Conservation (phyloP, 2,329 filamentous ascomycete species). For the Emergomyces orientalis region DNA sequence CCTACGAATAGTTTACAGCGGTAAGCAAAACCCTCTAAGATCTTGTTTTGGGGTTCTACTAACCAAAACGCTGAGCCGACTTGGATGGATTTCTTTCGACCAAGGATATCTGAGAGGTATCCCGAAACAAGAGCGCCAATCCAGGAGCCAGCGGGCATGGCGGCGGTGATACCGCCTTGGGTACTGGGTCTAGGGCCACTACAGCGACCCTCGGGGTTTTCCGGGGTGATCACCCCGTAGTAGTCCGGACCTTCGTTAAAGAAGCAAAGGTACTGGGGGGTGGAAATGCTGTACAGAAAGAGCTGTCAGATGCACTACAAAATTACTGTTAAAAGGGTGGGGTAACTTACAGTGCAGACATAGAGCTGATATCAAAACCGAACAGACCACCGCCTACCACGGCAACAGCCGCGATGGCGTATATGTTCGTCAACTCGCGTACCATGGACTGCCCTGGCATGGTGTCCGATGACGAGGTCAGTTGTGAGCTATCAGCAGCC, state of each 20-base stretch:
- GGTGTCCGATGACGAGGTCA: neutral
- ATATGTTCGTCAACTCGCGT: conserved; percentile 41
- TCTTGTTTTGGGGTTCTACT: neutral
- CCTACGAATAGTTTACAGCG: conserved; percentile 30
- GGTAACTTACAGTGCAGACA: conserved; percentile 34
- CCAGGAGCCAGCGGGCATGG: conserved; percentile 63
- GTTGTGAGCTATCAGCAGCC: neutral
- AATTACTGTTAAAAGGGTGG: neutral
- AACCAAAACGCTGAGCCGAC: conserved; percentile 29
- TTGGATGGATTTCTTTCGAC: conserved; percentile 36
- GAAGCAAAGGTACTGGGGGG: conserved; percentile 45
- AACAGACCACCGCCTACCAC: conserved; percentile 49
- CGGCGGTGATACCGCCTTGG: conserved; percentile 58
- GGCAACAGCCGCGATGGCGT: conserved; percentile 48
- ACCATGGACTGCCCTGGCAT: conserved; percentile 10
- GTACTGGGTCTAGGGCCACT: conserved; percentile 38
- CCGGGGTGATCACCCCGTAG: neutral
- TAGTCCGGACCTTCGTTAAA: conserved; percentile 33
- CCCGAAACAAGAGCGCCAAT: conserved; percentile 45
- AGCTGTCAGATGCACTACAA: neutral
- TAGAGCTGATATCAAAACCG: conserved; percentile 50
- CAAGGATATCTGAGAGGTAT: conserved; percentile 27
- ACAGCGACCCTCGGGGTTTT: conserved; percentile 34
- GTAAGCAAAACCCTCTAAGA: conserved; percentile 2
- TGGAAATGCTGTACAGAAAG: conserved; percentile 36